Evolutionary conservation across 768 basidiomycete genomes (phyloP).

Genomic region (Saitozyma podzolica): DNA sequence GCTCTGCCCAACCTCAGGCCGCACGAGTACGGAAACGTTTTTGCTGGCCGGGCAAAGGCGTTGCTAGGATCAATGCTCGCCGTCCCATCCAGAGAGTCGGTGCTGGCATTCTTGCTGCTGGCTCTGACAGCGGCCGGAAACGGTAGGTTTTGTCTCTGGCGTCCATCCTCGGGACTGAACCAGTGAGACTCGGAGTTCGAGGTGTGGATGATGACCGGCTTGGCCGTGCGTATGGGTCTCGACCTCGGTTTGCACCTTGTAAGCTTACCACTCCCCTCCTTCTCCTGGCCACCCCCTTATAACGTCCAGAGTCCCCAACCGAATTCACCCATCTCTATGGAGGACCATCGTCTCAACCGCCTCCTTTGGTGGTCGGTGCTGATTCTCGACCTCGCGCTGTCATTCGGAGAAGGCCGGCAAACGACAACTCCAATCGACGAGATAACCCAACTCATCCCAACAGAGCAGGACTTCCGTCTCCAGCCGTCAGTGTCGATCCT

Average conservation of each 20-base stretch:
- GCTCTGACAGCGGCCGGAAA: constrained; percentile 21
- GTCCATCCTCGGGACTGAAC: not conserved
- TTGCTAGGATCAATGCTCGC: constrained; percentile 33
- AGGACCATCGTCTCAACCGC: constrained; percentile 18
- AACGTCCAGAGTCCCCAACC: constrained; percentile 17
- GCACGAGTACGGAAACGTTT: constrained; percentile 27
- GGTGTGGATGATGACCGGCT: constrained; percentile 31
- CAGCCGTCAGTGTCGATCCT: not conserved
- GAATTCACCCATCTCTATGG: constrained; percentile 12
- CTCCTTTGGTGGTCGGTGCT: constrained; percentile 36
- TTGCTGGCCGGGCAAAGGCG: constrained; percentile 28
- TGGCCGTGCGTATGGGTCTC: constrained; percentile 34
- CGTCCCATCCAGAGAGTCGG: constrained; percentile 29
- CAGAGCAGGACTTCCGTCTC: constrained; percentile 16
- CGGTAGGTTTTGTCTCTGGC: constrained; percentile 15
- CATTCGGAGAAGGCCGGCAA: constrained; percentile 28
- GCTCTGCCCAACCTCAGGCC: constrained; percentile 16
- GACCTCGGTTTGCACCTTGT: constrained; percentile 40
- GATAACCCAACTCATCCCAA: constrained; percentile 26
- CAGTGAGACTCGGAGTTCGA: constrained; percentile 30
- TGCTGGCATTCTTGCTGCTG: constrained; percentile 26
- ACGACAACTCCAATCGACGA: constrained; percentile 32
- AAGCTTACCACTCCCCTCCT: not conserved
- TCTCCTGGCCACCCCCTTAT: too few relatives aligned
- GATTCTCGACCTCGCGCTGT: constrained; percentile 26